Conservation (phyloP, 495 filamentous ascomycete species). For the Saxophila tyrrhenica region DNA sequence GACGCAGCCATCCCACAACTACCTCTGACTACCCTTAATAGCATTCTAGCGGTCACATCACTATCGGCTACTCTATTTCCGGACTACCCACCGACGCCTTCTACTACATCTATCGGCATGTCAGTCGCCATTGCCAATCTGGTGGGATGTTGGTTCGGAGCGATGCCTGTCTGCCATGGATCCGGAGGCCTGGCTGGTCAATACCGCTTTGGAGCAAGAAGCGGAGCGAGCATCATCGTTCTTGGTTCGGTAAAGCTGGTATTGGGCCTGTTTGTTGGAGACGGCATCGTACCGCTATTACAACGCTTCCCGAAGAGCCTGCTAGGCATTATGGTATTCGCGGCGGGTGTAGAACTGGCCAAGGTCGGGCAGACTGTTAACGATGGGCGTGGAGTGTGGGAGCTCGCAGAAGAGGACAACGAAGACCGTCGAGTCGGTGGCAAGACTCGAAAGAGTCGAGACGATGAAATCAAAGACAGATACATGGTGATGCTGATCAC, state of each 20-base stretch:
- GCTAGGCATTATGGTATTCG: slow-evolving; percentile 78
- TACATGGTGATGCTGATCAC: slow-evolving; percentile 87
- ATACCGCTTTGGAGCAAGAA: slow-evolving; percentile 80
- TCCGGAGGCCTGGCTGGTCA: slow-evolving; percentile 81
- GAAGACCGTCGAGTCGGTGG: slow-evolving; percentile 3
- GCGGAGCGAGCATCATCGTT: slow-evolving; percentile 68
- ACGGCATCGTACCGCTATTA: slow-evolving; percentile 55
- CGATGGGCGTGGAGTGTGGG: slow-evolving; percentile 48
- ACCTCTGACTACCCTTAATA: slow-evolving; percentile 83
- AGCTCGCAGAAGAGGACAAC: slow-evolving; percentile 29
- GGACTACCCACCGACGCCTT: slow-evolving; percentile 45
- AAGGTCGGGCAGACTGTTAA: slow-evolving; percentile 76
- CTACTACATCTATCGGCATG: slow-evolving; percentile 60
- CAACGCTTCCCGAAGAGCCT: slow-evolving; percentile 58
- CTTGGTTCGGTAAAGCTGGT: slow-evolving; percentile 66
- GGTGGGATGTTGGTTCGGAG: slow-evolving; percentile 76
- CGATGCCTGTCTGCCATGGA: slow-evolving; percentile 93
- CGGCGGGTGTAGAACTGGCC: slow-evolving; percentile 73
- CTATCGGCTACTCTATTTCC: slow-evolving; percentile 66
- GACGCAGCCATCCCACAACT: slow-evolving; percentile 56
- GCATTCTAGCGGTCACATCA: slow-evolving; percentile 70
- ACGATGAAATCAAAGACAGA: slow-evolving; percentile 52
- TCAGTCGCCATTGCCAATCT: slow-evolving; percentile 78
- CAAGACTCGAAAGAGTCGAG: slow-evolving; percentile 34
- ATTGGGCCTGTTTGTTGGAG: slow-evolving; percentile 62